A percentile compares a stretch with the other conserved stretches of the same genome.
These are phyloP conservation scores for Fusarium chuoi DNA, from an alignment of 2,329 filamentous ascomycete species.

Conservation along the genomic window DNA sequence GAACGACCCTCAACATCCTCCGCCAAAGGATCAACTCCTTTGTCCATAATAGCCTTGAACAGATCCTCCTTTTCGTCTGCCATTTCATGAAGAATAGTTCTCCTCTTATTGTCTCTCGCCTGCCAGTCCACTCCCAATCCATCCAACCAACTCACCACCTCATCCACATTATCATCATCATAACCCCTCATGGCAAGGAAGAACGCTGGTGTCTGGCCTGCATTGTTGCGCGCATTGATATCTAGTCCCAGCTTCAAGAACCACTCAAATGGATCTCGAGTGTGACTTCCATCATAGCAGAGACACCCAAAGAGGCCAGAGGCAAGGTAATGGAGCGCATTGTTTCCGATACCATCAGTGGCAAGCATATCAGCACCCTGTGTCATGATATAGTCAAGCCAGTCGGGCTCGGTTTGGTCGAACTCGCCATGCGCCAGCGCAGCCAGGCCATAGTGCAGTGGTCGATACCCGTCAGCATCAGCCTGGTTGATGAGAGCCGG, in stretches of 20 bases:
- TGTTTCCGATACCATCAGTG: constrained; percentile 19
- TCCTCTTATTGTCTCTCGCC: constrained; percentile 13
- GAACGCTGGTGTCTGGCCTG: constrained; percentile 22
- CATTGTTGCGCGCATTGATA: constrained; percentile 27
- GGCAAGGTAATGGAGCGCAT: constrained; percentile 17
- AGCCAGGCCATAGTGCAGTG: constrained; percentile 27
- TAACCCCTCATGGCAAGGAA: not conserved
- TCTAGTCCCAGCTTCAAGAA: constrained; percentile 18
- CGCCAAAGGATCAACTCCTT: constrained; percentile 16
- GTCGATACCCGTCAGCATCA: constrained; percentile 27
- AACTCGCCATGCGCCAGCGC: not conserved
- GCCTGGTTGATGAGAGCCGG: constrained; percentile 15
- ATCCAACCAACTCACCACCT: constrained; percentile 6
- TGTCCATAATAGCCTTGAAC: constrained; percentile 11
- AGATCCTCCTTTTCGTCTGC: not conserved
- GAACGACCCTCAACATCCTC: constrained; percentile 29
- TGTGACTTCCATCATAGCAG: not conserved
- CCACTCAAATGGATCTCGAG: not conserved
- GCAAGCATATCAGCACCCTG: constrained; percentile 19
- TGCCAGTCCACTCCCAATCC: constrained; percentile 26
- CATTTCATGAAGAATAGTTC: constrained; percentile 24
- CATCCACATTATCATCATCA: not conserved
- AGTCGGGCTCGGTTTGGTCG: not conserved
- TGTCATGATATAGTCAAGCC: constrained; percentile 18
- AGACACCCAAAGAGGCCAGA: not conserved